Base-by-base conservation (phyloP, 1,139 yeast genomes). In the Pichia sp. region DNA sequence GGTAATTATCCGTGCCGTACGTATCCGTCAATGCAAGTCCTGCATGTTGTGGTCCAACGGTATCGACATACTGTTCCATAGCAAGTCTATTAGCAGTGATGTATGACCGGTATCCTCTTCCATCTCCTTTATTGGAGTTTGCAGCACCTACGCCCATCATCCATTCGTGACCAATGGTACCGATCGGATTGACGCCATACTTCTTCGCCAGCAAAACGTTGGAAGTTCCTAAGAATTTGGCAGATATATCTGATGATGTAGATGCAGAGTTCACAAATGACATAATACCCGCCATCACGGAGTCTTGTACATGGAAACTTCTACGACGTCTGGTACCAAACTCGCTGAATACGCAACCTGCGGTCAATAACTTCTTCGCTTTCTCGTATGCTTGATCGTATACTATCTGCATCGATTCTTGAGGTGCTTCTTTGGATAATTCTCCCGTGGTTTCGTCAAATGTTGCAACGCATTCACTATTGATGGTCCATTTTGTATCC, bases 121-220 rank as follows among this genome's bases (percentile, higher is more conserved):
- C 10, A 18, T 29, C 32, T 9, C 25, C 5, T 14, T 17, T 34
- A 6, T 29, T 27, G 7, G 39, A 35, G 2, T 86, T 77, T 33
- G 81, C 71, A 2, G 98, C 82, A 0, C 97, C 99, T 40, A 88
- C 77, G 4, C 97, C 99, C 99, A 91, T 91, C 65, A 85, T 84
- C 96, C 97, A 88, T 63, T 91, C 99, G 58, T 91, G 99, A 0
- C 97, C 99, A 18, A 93, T 95, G 0, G 99, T 91, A 12, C 99
- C 99, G 37, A 82, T 78, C 2, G 98, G 96, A 34, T 60, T 66
- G 21, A 91, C 66, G 30, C 64, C 64, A 50, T 70, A 84, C 48
- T 71, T 64, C 52, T 72, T 74, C 4, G 98, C 98, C 40, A 88
- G 70, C 23, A 69, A 61, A 6, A 91, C 95, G 53, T 91, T 93